Conservation (phyloP, 179 eudicot genomes). For the Gypsophila paniculata region DNA sequence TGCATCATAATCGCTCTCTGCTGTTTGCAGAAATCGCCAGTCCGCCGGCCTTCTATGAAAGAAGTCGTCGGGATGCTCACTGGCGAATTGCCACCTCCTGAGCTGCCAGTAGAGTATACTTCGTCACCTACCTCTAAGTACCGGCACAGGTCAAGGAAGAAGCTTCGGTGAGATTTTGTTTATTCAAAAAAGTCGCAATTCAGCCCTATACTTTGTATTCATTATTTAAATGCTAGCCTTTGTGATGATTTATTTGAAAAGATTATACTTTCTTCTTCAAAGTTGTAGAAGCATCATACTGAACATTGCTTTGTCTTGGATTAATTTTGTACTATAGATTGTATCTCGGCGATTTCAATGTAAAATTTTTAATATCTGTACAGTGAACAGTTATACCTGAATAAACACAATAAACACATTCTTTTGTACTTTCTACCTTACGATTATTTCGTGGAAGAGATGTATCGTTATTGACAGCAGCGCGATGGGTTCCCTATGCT, state of each 20-base stretch:
- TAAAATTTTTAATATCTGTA: conserved; percentile 22
- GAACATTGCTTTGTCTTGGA: conserved; percentile 8
- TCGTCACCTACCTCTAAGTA: conserved; percentile 54
- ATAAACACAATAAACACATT: conserved; percentile 20
- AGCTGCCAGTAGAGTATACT: conserved; percentile 64
- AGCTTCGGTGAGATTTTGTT: conserved; percentile 51
- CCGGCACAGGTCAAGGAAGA: conserved; percentile 52
- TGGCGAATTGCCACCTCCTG: conserved; percentile 65
- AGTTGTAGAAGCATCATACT: conserved; percentile 13
- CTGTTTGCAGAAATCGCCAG: conserved; percentile 80
- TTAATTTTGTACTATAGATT: neutral
- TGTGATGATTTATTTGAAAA: conserved; percentile 19
- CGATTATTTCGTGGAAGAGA: neutral
- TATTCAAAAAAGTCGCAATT: conserved; percentile 11
- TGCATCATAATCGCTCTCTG: conserved; percentile 62
- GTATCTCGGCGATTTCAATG: conserved; percentile 14
- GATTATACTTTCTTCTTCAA: conserved; percentile 8
- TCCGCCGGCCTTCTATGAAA: conserved; percentile 73
- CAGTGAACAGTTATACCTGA: conserved; percentile 22
- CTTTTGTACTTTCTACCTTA: neutral
- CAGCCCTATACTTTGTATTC: conserved; percentile 10
- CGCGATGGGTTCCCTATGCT: too few relatives aligned
- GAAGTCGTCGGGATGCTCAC: conserved; percentile 84
- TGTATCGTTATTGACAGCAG: neutral
- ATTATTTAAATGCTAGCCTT: conserved; percentile 11